Conservation (phyloP, 164 flowering plant species). For the Annona squamosa region DNA sequence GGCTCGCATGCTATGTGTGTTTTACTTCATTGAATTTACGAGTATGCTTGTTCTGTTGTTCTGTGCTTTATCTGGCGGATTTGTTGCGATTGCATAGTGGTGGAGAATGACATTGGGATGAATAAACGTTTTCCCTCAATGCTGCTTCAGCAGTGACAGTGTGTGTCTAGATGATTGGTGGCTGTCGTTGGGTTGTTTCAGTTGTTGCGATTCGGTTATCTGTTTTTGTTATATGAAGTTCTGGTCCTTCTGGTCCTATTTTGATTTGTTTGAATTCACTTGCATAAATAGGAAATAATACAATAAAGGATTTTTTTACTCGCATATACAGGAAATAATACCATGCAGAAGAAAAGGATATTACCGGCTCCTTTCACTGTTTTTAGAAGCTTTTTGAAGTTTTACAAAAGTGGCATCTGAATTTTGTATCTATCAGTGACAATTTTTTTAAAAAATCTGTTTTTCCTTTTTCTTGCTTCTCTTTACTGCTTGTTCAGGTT, state of each 20-base stretch:
- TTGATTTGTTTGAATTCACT: neutral
- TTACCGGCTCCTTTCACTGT: too few species aligned
- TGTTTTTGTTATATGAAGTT: neutral
- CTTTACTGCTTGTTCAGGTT: too few species aligned
- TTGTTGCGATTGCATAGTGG: neutral
- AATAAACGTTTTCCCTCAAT: neutral
- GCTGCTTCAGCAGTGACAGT: neutral
- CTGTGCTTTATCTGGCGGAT: neutral
- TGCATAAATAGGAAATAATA: neutral
- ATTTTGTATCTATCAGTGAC: too few species aligned
- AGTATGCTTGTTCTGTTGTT: neutral
- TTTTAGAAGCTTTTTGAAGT: too few species aligned
- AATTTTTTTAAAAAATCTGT: too few species aligned
- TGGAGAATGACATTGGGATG: neutral
- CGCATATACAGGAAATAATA: too few species aligned
- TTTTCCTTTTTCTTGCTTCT: too few species aligned
- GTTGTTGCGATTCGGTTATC: neutral
- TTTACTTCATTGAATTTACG: neutral
- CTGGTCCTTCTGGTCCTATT: neutral
- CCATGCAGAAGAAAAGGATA: too few species aligned
- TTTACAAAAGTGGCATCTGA: too few species aligned
- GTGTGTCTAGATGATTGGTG: neutral
- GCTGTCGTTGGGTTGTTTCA: neutral
- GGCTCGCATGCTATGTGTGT: neutral
- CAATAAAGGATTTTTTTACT: neutral